phyloP scores from a whole-genome alignment of 2,329 filamentous ascomycete species.

The Lizonia empirigonia region DNA sequence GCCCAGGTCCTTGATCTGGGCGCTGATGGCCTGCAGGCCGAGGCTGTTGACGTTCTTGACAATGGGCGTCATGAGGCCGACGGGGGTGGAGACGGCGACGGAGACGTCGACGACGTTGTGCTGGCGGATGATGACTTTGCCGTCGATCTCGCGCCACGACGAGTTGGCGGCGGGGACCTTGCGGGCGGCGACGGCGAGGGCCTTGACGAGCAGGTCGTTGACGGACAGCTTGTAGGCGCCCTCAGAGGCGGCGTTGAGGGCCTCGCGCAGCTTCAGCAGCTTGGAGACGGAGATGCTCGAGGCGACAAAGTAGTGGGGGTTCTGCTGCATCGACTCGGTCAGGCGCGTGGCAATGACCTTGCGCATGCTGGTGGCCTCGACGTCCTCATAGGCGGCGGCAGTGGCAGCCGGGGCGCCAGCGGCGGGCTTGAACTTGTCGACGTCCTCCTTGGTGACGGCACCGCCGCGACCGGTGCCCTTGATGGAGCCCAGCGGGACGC shows the following conservation, averaged over 20 bases:
- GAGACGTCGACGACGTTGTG: conserved; percentile 93
- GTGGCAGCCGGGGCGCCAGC: conserved; percentile 56
- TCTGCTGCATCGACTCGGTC: conserved; percentile 85
- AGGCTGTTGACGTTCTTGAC: conserved; percentile 86
- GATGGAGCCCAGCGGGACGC: conserved; percentile 74
- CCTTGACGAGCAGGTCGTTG: conserved; percentile 99
- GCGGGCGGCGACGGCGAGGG: conserved; percentile 81
- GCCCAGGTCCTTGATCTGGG: conserved; percentile 91
- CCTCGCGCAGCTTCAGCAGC: conserved; percentile 93
- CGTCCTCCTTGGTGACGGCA: conserved; percentile 87
- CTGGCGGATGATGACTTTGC: conserved; percentile 81
- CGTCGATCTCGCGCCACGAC: conserved; percentile 82
- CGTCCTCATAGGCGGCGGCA: conserved; percentile 78
- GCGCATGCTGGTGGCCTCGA: conserved; percentile 88
- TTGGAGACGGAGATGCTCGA: conserved; percentile 90
- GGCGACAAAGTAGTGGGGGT: conserved; percentile 98
- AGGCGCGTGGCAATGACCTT: conserved; percentile 96
- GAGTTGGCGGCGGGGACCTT: conserved; percentile 97
- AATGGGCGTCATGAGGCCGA: conserved; percentile 95
- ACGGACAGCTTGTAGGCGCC: conserved; percentile 99
- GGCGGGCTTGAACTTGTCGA: conserved; percentile 79
- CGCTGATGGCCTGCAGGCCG: conserved; percentile 86
- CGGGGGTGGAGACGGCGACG: conserved; percentile 91
- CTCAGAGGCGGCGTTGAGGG: conserved; percentile 84
- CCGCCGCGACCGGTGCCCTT: conserved; percentile 88